Percentiles rank a stretch among this genome's conserved stretches.
Conservation (phyloP, 202 grass and related monocot species). For the Setaria italica region DNA sequence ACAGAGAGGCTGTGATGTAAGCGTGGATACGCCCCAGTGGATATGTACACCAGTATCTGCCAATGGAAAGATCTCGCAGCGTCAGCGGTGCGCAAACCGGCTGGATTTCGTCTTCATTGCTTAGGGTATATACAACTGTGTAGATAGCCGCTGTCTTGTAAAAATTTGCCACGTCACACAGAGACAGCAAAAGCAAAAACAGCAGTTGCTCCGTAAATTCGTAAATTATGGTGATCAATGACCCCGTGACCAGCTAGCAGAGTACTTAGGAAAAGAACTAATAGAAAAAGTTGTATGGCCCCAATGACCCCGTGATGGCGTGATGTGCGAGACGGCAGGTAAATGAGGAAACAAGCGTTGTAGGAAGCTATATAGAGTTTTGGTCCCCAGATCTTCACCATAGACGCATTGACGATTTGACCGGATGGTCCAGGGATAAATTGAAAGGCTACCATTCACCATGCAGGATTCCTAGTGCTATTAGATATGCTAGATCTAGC, state of each 20-base stretch:
- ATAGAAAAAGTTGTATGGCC: no score
- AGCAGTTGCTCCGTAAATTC: no score
- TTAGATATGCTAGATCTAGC: slow-evolving; percentile 26
- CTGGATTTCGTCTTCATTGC: no score
- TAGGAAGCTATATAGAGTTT: neutral
- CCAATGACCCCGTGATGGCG: neutral
- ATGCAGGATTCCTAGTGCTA: slow-evolving; percentile 11
- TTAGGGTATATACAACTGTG: no score
- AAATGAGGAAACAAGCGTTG: neutral
- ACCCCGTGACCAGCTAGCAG: no score
- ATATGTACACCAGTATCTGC: neutral
- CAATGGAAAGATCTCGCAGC: no score
- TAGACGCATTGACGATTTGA: neutral
- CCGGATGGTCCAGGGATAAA: neutral
- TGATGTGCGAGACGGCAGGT: neutral
- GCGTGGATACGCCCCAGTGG: neutral
- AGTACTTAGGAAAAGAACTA: no score
- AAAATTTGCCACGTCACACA: no score
- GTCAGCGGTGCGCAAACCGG: no score
- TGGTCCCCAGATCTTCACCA: neutral
- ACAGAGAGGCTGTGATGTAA: slow-evolving; percentile 1
- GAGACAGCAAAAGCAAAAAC: no score
- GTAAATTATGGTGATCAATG: no score
- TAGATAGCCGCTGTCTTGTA: no score
- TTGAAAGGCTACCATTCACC: slow-evolving; percentile 7